Evolutionary conservation across 352 stramenopile species (phyloP), one percentile per base, ranked within the genome.

Genomic region (Globisporangium lucens): DNA sequence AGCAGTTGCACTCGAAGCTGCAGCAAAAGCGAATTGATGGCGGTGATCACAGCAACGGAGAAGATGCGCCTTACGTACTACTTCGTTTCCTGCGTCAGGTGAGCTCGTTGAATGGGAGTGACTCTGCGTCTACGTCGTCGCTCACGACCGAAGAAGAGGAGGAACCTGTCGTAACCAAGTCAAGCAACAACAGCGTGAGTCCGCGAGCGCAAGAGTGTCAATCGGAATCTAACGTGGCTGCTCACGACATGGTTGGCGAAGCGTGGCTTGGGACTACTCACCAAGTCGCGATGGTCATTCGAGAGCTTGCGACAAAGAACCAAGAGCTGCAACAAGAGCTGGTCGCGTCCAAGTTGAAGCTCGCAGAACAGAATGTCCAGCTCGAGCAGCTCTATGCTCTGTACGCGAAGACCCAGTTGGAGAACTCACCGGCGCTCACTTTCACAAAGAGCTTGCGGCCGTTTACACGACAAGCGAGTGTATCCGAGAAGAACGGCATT

Each of bases 361-460:
- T 80, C 57, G 79, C 82, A 57, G 80, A 91, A 47, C 82, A 87
- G 56, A 75, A 56, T 24, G 84, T 88, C 55, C 82, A 91, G 43
- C 74, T 91, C 4, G 80, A 91, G 27, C 80, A 91, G 41, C 72
- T 91, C 2, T 78, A 91, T 38, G 68, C 77, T 20, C 68, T 90
- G 1, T 90, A 90, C 33, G 77, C 80, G 4, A 69, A 72, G 13
- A 85, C 73, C 1, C 74, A 82, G 51, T 56, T 78, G 3, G 75
- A 85, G 33, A 68, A 38, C 0, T 63, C 77, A 8, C 72, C 75
- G 2, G 20, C 71, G 13, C 80, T 85, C 38, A 78, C 74, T 7
- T 35, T 86, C 2, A 72, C 77, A 5, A 89, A 82, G 61, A 72
- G 66, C 10, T 61, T 84, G 36, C 63, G 70, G 1, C 72, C 76